Evolutionary conservation across 2,329 filamentous ascomycete genomes (phyloP).

Genomic region (Aspergillus ibericus): DNA sequence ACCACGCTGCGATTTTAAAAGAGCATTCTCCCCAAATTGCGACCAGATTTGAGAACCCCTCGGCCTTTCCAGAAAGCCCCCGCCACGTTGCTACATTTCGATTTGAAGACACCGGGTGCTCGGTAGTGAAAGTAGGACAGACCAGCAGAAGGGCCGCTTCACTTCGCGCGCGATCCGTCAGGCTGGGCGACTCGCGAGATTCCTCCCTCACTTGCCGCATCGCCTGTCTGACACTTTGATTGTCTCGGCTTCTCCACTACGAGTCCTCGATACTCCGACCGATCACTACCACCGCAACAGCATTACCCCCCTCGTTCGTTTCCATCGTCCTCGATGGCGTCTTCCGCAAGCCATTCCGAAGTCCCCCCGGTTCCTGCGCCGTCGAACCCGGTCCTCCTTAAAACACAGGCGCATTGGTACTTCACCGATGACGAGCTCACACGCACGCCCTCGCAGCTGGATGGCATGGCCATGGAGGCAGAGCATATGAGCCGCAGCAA

Average conservation of each 20-base stretch:
- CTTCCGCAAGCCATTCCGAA: conserved; percentile 25
- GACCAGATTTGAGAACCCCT: too few species aligned
- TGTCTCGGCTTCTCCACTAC: too few species aligned
- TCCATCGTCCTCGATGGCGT: conserved; percentile 26
- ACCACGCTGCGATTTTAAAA: too few species aligned
- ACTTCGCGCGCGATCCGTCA: neutral
- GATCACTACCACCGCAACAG: neutral
- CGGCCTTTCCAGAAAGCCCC: too few species aligned
- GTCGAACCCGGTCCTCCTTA: conserved; percentile 52
- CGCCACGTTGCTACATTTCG: neutral
- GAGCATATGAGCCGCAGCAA: conserved; percentile 82
- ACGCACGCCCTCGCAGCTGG: conserved; percentile 78
- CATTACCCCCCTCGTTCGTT: neutral
- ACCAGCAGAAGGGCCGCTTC: neutral
- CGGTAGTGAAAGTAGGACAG: neutral
- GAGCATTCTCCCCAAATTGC: too few species aligned
- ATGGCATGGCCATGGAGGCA: conserved; percentile 74
- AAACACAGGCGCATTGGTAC: conserved; percentile 75
- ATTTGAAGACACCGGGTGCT: neutral
- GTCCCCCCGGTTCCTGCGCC: conserved; percentile 36
- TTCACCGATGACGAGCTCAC: conserved; percentile 81
- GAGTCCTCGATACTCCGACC: too few species aligned
- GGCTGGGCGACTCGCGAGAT: neutral
- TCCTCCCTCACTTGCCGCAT: neutral
- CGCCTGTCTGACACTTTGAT: neutral